These are phyloP conservation scores for Antitrichia curtipendula DNA, from an alignment of 225 moss, liverwort and hornwort species.

Conservation along the genomic window DNA sequence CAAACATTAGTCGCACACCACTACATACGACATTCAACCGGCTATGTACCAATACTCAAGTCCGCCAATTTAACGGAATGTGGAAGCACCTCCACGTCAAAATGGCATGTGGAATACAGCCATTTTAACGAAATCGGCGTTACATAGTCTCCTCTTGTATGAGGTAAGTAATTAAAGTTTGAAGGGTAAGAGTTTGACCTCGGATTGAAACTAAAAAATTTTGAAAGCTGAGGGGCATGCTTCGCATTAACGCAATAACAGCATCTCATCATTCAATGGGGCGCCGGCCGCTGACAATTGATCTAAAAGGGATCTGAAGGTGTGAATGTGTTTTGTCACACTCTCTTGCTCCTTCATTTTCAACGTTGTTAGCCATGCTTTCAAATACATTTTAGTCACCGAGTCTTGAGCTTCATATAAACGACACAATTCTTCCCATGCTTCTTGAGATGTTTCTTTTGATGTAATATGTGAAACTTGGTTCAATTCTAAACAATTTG, in stretches of 20 bases:
- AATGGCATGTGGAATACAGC: no score
- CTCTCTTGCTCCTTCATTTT: not conserved
- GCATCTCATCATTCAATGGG: not conserved
- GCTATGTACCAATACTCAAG: no score
- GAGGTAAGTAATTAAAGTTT: not conserved
- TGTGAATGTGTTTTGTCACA: not conserved
- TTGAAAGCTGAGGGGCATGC: not conserved
- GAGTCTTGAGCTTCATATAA: not conserved
- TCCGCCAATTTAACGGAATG: no score
- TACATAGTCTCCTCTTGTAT: not conserved
- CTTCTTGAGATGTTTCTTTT: not conserved
- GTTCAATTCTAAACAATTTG: not conserved
- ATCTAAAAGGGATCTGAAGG: not conserved
- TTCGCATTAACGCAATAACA: not conserved
- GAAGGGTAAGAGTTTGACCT: not conserved
- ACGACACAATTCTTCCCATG: not conserved
- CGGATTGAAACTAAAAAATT: not conserved
- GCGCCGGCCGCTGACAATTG: not conserved
- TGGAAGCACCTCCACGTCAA: no score
- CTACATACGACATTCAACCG: no score
- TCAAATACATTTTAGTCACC: not conserved
- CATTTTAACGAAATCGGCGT: no score
- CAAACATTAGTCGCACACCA: no score
- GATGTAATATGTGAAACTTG: not conserved
- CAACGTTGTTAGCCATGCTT: not conserved